Conservation (phyloP, 345 rosid genomes). For the Geranium brycei region DNA sequence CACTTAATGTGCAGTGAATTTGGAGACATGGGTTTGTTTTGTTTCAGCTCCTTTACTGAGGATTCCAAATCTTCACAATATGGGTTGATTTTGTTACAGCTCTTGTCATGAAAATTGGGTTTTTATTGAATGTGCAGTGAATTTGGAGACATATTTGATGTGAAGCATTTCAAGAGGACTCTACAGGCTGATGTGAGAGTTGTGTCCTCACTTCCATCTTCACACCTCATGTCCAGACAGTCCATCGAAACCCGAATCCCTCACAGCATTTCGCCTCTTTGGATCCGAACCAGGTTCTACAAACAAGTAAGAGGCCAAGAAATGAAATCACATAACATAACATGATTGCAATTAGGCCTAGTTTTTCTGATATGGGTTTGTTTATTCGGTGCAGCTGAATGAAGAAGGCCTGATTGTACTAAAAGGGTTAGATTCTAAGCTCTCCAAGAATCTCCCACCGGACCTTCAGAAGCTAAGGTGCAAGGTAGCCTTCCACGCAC, state of each 20-base stretch:
- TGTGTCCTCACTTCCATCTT: constrained; percentile 72
- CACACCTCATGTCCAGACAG: constrained; percentile 69
- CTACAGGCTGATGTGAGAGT: constrained; percentile 69
- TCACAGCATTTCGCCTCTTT: constrained; percentile 62
- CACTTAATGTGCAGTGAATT: no score
- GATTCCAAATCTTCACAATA: no score
- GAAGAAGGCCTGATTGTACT: constrained; percentile 77
- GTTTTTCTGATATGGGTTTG: constrained; percentile 4
- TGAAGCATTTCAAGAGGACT: constrained; percentile 72
- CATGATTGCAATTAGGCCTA: not conserved
- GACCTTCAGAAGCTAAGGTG: constrained; percentile 94
- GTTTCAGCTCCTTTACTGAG: no score
- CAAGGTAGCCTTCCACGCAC: constrained; percentile 91
- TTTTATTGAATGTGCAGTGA: constrained; percentile 48
- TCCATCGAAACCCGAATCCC: constrained; percentile 71
- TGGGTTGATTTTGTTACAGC: no score
- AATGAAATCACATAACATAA: not conserved
- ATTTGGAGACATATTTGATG: constrained; percentile 82
- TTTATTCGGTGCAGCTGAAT: constrained; percentile 45
- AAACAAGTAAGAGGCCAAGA: constrained; percentile 34
- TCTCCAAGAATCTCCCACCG: constrained; percentile 78
- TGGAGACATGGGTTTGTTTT: no score
- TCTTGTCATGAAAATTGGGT: not conserved
- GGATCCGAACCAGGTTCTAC: constrained; percentile 87
- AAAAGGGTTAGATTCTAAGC: constrained; percentile 83